Evolutionary conservation across 805 yeast species (phyloP), one percentile per base, ranked within the genome.

Genomic region (Starmerella apis): DNA sequence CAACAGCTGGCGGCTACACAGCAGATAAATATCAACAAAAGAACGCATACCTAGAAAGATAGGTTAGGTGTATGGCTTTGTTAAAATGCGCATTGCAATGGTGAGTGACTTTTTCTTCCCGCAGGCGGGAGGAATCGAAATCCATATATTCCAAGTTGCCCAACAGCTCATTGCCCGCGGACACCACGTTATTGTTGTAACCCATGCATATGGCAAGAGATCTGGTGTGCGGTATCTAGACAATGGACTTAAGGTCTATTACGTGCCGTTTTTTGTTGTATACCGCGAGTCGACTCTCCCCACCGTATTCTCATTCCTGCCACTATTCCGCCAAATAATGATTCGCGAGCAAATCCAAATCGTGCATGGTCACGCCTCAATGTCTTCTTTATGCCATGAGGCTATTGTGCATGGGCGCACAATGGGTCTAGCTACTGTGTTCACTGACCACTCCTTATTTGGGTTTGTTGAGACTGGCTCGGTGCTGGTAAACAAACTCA

Each of bases 81-180:
- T 25, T 27, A 18, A 11, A 11, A 55, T 59, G 35, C 35, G 61
- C 35, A 57, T 61, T 46, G 63, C 63, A 56, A 88, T 92, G 96
- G 85, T 88, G 3, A 84, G 94, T 39, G 99, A 92, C 67, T 92
- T 87, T 71, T 92, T 92, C 76, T 92, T 84, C 67, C 99, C 99
- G 10, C 98, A 92, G 63, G 83, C 96, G 0, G 99, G 99, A 3
- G 99, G 99, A 9, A 94, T 92, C 1, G 99, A 92, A 65, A 79
- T 90, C 54, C 98, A 92, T 63, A 84, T 90, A 16, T 86, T 86
- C 65, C 97, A 92, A 64, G 67, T 92, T 22, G 81, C 97, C 0
- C 68, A 86, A 65, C 78, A 81, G 60, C 75, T 88, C 48, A 81
- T 86, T 9, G 77, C 76, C 19, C 66, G 80, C 35, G 96, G 96